Conservation (phyloP, 495 filamentous ascomycete genomes). For the Venustampulla echinocandica region DNA sequence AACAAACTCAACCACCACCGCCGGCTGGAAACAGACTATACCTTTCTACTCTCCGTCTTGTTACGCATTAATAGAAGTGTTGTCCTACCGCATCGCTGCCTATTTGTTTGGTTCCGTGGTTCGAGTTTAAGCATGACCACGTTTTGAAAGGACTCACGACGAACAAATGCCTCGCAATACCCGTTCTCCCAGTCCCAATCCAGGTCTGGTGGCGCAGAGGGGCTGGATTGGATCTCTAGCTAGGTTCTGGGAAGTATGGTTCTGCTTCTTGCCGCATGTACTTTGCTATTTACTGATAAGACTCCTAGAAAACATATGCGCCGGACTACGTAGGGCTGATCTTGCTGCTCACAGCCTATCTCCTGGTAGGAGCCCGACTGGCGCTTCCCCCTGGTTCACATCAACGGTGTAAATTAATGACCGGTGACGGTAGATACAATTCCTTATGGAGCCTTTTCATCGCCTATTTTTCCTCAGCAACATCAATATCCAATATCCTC, state of each 20-base stretch:
- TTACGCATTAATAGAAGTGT: no score
- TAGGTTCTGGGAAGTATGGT: constrained; percentile 38
- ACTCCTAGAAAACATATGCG: constrained; percentile 62
- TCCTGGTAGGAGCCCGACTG: constrained; percentile 54
- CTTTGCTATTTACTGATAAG: background rate
- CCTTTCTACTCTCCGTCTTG: no score
- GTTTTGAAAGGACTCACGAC: no score
- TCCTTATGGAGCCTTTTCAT: constrained; percentile 79
- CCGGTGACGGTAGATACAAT: constrained; percentile 44
- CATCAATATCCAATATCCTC: constrained; percentile 73
- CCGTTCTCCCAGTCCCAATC: constrained; percentile 6
- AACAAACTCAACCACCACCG: no score
- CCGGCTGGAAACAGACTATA: no score
- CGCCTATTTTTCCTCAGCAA: constrained; percentile 79
- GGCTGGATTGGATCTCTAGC: constrained; percentile 32
- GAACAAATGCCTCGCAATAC: constrained; percentile 13
- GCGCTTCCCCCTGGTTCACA: constrained; percentile 1
- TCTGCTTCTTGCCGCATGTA: background rate
- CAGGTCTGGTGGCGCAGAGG: constrained; percentile 9
- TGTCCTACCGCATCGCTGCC: background rate
- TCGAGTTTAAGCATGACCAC: no score
- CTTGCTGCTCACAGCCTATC: constrained; percentile 55
- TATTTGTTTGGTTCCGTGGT: background rate
- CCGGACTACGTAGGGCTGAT: constrained; percentile 78
- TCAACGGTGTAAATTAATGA: constrained; percentile 2